Evolutionary conservation across 1,139 yeast species (phyloP).

Genomic region (Kodamaea derodonti): DNA sequence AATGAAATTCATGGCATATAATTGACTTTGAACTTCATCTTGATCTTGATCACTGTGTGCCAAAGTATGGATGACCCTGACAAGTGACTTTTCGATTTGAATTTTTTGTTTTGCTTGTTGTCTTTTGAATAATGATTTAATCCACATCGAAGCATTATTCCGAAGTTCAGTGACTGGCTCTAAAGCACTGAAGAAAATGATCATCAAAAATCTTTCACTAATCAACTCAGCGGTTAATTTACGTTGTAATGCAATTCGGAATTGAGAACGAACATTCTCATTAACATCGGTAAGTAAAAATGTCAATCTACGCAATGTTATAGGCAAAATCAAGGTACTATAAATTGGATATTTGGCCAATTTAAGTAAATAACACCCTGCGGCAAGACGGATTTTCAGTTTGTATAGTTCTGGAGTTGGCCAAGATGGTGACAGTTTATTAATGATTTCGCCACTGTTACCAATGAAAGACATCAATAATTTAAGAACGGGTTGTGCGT

Average conservation of each 20-base stretch:
- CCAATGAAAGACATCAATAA: constrained; percentile 63
- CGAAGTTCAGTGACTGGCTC: constrained; percentile 60
- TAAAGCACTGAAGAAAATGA: constrained; percentile 70
- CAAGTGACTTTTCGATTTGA: constrained; percentile 59
- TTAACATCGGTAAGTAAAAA: constrained; percentile 67
- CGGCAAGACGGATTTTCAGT: constrained; percentile 59
- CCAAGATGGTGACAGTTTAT: constrained; percentile 37
- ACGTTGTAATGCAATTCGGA: constrained; percentile 51
- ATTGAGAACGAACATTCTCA: constrained; percentile 50
- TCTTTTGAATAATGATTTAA: constrained; percentile 54
- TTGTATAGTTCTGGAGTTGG: constrained; percentile 68
- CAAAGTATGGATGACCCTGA: constrained; percentile 64
- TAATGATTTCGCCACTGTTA: constrained; percentile 79
- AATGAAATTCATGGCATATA: constrained; percentile 56
- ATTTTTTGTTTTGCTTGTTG: constrained; percentile 39
- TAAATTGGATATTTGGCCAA: constrained; percentile 56
- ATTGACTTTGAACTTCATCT: constrained; percentile 33
- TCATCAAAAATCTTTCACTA: constrained; percentile 62
- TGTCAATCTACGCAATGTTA: constrained; percentile 50
- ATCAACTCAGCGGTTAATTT: constrained; percentile 50
- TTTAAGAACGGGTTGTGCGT: constrained; percentile 63
- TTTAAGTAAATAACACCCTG: constrained; percentile 65
- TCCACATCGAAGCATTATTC: constrained; percentile 64
- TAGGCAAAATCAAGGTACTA: constrained; percentile 50
- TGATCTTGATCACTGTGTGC: constrained; percentile 66